phyloP scores from a whole-genome alignment of 768 basidiomycete genomes.

The Pleurotus tuoliensis region DNA sequence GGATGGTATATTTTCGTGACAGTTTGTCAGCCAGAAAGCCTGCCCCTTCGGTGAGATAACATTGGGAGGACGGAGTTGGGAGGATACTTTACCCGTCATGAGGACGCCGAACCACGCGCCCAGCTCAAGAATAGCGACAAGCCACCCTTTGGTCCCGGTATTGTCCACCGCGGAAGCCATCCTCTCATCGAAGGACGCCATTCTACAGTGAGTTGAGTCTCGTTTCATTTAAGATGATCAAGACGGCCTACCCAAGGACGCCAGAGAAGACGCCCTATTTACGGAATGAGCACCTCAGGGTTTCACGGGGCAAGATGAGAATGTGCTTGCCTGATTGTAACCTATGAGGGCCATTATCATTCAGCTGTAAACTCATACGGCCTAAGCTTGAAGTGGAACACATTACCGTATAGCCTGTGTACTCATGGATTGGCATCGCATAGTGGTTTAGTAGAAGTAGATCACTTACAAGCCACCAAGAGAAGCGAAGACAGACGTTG shows the following conservation, averaged over 20 bases:
- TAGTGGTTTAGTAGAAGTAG: background rate
- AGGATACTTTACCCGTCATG: slow-evolving; percentile 42
- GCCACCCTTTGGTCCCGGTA: slow-evolving; percentile 59
- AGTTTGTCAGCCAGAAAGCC: slow-evolving; percentile 67
- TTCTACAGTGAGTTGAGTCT: slow-evolving; percentile 23
- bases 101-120: slow-evolving; percentile 78
- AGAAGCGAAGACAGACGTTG: slow-evolving; percentile 73
- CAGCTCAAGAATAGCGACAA: slow-evolving; percentile 71
- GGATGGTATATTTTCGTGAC: slow-evolving; percentile 70
- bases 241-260: slow-evolving; percentile 50
- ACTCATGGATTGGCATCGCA: background rate
- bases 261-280: slow-evolving; percentile 71
- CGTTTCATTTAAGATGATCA: background rate
- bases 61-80: background rate
- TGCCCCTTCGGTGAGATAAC: slow-evolving; percentile 10
- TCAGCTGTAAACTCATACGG: background rate
- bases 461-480: slow-evolving; percentile 66
- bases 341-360: slow-evolving; percentile 27
- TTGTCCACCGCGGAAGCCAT: slow-evolving; percentile 55
- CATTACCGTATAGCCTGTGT: slow-evolving; percentile 57
- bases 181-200: slow-evolving; percentile 46
- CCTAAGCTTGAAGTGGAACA: slow-evolving; percentile 10
- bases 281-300: background rate
- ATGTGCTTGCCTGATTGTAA: slow-evolving; percentile 53
- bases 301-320: too few relatives aligned